A percentile compares a stretch with the other conserved stretches of the same genome.
Evolutionary conservation across 2,329 filamentous ascomycete species (phyloP).

Genomic region (Trichoderma breve): DNA sequence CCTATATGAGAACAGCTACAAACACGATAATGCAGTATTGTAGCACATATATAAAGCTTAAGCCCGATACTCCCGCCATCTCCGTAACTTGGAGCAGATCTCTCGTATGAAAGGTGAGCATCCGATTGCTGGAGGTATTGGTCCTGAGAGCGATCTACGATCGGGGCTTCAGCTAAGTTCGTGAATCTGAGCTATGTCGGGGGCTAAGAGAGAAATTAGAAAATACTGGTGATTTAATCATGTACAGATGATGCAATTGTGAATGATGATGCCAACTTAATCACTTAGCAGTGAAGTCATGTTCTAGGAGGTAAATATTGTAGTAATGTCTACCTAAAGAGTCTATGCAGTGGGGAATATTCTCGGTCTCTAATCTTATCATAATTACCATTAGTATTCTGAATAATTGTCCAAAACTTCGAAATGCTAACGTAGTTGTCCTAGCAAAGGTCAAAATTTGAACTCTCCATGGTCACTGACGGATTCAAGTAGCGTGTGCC

Average conservation of each 20-base stretch:
- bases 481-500: background rate
- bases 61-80: background rate
- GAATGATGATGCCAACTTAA: background rate
- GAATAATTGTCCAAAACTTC: accelerated
- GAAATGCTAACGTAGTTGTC: background rate
- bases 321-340: background rate
- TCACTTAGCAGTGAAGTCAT: background rate
- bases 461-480: background rate
- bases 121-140: background rate
- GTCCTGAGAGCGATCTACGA: background rate
- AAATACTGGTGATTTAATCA: background rate
- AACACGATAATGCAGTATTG: background rate
- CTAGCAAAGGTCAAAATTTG: background rate
- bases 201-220: accelerated
- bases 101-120: background rate
- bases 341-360: background rate
- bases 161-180: background rate
- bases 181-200: background rate
- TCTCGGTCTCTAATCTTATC: accelerated
- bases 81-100: background rate
- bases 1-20: accelerated
- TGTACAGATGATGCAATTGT: background rate
- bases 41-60: background rate
- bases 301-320: background rate
- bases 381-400: accelerated